Conservation (phyloP, 352 stramenopile genomes). For the Globisporangium nunn region DNA sequence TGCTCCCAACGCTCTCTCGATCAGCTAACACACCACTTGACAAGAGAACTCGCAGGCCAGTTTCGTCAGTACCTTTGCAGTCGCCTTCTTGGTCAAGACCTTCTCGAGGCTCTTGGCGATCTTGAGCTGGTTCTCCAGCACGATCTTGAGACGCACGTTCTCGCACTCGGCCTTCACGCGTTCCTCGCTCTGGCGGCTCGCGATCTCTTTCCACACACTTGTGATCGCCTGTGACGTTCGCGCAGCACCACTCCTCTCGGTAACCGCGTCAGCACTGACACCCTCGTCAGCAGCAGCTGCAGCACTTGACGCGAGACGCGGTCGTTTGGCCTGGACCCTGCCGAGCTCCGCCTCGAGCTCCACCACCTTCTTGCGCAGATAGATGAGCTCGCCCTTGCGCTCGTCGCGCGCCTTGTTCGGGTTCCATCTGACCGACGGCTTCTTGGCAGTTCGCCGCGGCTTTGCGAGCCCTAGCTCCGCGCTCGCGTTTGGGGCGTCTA, state of each 20-base stretch:
- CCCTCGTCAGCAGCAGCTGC: too few species aligned
- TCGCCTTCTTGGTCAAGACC: too few species aligned
- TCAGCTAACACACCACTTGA: too few species aligned
- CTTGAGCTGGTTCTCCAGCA: conserved; percentile 59
- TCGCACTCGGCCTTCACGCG: conserved; percentile 34
- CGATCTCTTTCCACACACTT: neutral
- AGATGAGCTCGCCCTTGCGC: conserved; percentile 14
- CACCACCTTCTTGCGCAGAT: conserved; percentile 7
- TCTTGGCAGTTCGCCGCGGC: too few species aligned
- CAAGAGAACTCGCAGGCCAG: too few species aligned
- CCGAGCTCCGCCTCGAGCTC: conserved; percentile 16
- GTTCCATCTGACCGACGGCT: conserved; percentile 19
- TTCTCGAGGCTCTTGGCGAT: conserved; percentile 38
- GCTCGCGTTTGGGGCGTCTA: too few species aligned
- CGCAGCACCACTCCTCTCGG: too few species aligned
- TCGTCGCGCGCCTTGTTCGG: conserved; percentile 16
- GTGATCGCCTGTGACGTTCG: conserved; percentile 1
- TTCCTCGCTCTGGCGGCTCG: neutral
- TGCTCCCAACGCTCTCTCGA: too few species aligned
- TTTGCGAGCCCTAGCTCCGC: too few species aligned
- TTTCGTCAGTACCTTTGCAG: too few species aligned
- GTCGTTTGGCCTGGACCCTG: neutral
- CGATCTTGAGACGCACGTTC: conserved; percentile 41
- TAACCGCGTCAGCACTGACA: too few species aligned
- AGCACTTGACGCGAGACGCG: neutral